phyloP scores from a whole-genome alignment of 164 flowering plant species.

The Piper longum region DNA sequence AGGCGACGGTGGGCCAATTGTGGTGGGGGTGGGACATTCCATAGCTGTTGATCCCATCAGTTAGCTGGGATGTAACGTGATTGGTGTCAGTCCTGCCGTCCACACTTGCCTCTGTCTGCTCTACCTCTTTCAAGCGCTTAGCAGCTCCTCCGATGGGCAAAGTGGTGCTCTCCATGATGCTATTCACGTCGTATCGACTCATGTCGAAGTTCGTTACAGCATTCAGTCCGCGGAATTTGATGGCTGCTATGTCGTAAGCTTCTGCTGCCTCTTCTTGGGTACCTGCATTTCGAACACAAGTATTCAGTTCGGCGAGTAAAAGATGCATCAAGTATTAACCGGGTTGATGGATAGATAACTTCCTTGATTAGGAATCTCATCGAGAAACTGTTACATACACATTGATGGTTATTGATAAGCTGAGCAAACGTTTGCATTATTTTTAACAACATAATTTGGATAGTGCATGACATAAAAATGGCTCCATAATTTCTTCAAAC shows the following conservation, averaged over 20 bases:
- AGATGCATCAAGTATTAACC: neutral
- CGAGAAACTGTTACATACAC: too few relatives aligned
- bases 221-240: slow-evolving; percentile 78
- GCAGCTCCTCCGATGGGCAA: slow-evolving; percentile 79
- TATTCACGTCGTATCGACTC: slow-evolving; percentile 72
- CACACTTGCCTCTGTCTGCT: slow-evolving; percentile 28
- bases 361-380: too few relatives aligned
- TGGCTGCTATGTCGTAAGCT: slow-evolving; percentile 95
- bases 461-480: too few relatives aligned
- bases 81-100: slow-evolving; percentile 19
- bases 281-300: slow-evolving; percentile 22
- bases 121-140: slow-evolving; percentile 61
- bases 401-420: too few relatives aligned
- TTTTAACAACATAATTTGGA: too few relatives aligned
- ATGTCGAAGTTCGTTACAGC: slow-evolving; percentile 97
- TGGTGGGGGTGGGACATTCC: slow-evolving; percentile 4
- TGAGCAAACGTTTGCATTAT: too few relatives aligned
- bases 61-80: slow-evolving; percentile 20
- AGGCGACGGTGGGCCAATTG: slow-evolving; percentile 49
- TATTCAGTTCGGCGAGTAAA: neutral
- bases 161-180: slow-evolving; percentile 71
- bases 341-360: neutral
- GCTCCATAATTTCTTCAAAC: too few relatives aligned
- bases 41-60: slow-evolving; percentile 24
- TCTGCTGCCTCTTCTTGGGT: slow-evolving; percentile 99